Evolutionary conservation across 441 rosid genomes (phyloP).

Genomic region (Kokia cookei): DNA sequence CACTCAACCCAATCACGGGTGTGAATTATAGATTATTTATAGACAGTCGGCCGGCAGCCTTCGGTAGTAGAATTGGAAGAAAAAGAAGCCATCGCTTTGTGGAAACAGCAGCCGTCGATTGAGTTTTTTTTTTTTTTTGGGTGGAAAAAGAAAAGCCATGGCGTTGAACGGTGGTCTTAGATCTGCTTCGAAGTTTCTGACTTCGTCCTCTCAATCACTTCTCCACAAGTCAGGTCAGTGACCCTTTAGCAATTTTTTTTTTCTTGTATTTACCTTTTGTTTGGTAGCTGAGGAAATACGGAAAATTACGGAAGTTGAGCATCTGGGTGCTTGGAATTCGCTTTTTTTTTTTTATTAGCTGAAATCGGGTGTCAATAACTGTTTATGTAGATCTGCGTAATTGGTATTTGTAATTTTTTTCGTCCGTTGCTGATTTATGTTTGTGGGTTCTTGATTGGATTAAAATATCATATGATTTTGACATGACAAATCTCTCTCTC

Average conservation of each 20-base stretch:
- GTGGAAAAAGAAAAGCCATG: conserved; percentile 14
- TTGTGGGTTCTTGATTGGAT: neutral
- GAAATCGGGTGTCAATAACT: neutral
- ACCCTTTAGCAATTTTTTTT: neutral
- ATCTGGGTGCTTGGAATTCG: neutral
- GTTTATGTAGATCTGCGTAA: conserved; percentile 9
- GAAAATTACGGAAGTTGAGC: neutral
- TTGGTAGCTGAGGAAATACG: neutral
- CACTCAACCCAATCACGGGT: neutral
- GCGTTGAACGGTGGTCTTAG: conserved; percentile 59
- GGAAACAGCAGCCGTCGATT: neutral
- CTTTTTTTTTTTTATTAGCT: neutral
- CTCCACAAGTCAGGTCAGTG: conserved; percentile 54
- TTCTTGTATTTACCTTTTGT: neutral
- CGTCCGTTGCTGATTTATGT: neutral
- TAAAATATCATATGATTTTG: neutral
- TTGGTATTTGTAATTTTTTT: neutral
- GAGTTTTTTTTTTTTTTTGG: neutral
- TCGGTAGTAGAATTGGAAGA: neutral
- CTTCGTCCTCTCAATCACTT: conserved; percentile 51
- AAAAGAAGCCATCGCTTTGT: neutral
- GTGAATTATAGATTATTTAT: neutral
- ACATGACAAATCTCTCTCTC: neutral
- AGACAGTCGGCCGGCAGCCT: neutral
- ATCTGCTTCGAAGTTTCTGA: conserved; percentile 57